A percentile compares a stretch with the other conserved stretches of the same genome.
These are phyloP conservation scores for Mycena haematopus DNA, from an alignment of 768 basidiomycete genomes.

Conservation along the genomic window DNA sequence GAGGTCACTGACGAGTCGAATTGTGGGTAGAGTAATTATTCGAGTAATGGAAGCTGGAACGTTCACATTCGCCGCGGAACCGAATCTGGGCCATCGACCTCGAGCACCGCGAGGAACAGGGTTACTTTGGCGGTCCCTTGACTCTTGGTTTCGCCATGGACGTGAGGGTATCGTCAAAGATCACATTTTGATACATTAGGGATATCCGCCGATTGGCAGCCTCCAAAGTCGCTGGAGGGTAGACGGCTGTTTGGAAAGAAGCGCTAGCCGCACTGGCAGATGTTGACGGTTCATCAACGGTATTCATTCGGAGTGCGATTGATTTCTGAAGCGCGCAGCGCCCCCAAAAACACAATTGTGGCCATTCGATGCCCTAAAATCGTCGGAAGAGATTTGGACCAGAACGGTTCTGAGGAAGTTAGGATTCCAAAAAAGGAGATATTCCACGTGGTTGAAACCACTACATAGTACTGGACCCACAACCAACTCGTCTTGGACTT, in stretches of 20 bases:
- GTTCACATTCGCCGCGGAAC: slow-evolving; percentile 47
- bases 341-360: slow-evolving; percentile 30
- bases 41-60: no score
- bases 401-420: no score
- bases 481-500: no score
- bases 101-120: no score
- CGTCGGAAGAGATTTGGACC: no score
- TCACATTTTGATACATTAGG: slow-evolving; percentile 72
- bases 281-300: slow-evolving; percentile 34
- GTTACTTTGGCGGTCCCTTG: slow-evolving; percentile 54
- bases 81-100: no score
- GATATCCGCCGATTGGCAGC: slow-evolving; percentile 74
- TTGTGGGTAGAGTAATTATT: no score
- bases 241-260: slow-evolving; percentile 35
- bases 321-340: slow-evolving; percentile 23
- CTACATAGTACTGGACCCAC: no score
- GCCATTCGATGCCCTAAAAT: background rate
- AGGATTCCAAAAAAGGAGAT: no score
- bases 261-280: slow-evolving; percentile 1
- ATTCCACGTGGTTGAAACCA: no score
- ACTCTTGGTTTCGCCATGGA: slow-evolving; percentile 37
- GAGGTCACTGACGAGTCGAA: no score
- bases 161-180: slow-evolving; percentile 60
- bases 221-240: slow-evolving; percentile 65
- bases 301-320: slow-evolving; percentile 26